A percentile compares a stretch with the other conserved stretches of the same genome.
Conservation (phyloP, 2,329 filamentous ascomycete genomes). For the Botrytis pseudocinerea region DNA sequence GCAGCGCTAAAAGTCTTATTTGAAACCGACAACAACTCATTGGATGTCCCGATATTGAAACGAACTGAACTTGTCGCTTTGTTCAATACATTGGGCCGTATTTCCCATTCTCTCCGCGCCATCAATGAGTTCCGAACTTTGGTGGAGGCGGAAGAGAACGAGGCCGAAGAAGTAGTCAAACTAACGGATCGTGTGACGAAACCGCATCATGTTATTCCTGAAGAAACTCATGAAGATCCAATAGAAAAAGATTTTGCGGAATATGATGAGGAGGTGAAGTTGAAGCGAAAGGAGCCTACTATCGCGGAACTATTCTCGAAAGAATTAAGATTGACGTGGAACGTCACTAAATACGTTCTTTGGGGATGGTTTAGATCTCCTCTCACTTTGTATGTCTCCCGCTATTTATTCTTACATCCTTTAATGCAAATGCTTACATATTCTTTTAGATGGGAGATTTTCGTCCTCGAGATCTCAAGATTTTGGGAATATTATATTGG, state of each 20-base stretch:
- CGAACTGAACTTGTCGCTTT: conserved; percentile 91
- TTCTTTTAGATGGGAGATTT: conserved; percentile 50
- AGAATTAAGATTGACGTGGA: conserved; percentile 65
- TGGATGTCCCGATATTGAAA: conserved; percentile 68
- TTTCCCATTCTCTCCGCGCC: conserved; percentile 77
- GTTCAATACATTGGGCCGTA: conserved; percentile 88
- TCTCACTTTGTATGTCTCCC: conserved; percentile 60
- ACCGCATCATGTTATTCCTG: conserved; percentile 46
- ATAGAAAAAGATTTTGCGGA: conserved; percentile 48
- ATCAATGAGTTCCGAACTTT: conserved; percentile 69
- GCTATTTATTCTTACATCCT: neutral
- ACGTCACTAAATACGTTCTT: conserved; percentile 66
- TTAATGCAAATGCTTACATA: conserved; percentile 22
- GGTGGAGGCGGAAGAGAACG: conserved; percentile 45
- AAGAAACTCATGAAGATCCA: conserved; percentile 37
- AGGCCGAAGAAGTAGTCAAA: conserved; percentile 34
- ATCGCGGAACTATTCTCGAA: conserved; percentile 58
- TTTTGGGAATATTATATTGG: conserved; percentile 65
- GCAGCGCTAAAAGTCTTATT: conserved; percentile 95
- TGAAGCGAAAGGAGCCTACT: conserved; percentile 41
- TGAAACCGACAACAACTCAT: conserved; percentile 70
- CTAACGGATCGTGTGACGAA: conserved; percentile 41
- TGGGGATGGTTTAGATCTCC: conserved; percentile 71
- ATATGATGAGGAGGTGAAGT: conserved; percentile 36
- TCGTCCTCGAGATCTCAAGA: conserved; percentile 53